Evolutionary conservation across 495 filamentous ascomycete genomes (phyloP).

Genomic region (Aspergillus bridgeri): DNA sequence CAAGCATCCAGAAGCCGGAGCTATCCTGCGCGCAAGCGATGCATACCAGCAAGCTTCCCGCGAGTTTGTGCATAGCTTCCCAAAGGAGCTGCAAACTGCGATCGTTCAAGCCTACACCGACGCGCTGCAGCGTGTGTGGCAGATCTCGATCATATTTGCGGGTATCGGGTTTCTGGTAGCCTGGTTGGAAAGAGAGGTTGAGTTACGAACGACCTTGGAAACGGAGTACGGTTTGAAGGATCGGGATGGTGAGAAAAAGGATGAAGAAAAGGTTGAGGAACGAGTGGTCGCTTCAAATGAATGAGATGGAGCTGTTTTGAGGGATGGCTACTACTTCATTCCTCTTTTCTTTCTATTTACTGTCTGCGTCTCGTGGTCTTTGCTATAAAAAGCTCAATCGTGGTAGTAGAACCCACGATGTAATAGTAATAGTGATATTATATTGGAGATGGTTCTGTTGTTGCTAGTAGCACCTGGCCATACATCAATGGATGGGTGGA

Average conservation of each 20-base stretch:
- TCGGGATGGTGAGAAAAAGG: neutral
- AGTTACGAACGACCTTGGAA: neutral
- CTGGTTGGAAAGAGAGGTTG: slow-evolving; percentile 2
- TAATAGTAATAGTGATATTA: neutral
- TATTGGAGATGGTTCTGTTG: no score
- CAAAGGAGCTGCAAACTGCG: neutral
- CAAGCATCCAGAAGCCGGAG: neutral
- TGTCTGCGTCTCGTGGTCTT: neutral
- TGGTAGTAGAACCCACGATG: neutral
- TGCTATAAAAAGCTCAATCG: neutral
- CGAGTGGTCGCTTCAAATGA: neutral
- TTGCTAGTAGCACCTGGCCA: no score
- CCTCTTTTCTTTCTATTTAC: neutral
- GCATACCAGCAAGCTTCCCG: neutral
- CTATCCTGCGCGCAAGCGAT: neutral
- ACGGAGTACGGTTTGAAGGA: neutral
- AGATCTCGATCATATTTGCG: neutral
- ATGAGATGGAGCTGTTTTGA: neutral
- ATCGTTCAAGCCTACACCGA: neutral
- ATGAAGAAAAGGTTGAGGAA: neutral
- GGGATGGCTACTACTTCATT: neutral
- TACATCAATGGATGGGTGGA: no score
- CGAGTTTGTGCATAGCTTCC: neutral
- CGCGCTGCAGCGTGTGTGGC: slow-evolving; percentile 1
- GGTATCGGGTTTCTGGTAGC: neutral